Percentiles rank a stretch among this genome's conserved stretches.
phyloP scores from a whole-genome alignment of 129 eudicot species.

The Flaveria sonorensis region DNA sequence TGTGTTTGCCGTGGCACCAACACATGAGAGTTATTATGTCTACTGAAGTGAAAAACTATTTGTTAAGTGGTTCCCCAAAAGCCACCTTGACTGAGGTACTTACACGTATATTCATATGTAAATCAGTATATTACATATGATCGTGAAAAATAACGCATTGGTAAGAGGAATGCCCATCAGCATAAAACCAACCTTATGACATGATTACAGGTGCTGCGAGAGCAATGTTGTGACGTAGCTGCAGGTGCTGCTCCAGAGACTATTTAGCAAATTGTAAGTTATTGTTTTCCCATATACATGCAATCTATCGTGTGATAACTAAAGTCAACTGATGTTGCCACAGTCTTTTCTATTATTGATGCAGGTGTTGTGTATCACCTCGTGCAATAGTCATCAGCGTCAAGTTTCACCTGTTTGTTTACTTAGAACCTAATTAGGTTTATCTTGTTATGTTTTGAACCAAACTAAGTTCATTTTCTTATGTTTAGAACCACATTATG shows the following conservation, averaged over 20 bases:
- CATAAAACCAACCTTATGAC: not conserved
- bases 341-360: not conserved
- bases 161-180: no score
- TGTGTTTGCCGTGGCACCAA: not conserved
- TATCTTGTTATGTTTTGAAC: not conserved
- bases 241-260: not conserved
- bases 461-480: not conserved
- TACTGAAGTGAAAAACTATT: not conserved
- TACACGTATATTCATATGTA: not conserved
- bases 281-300: not conserved
- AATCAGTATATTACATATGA: not conserved
- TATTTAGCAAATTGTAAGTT: not conserved
- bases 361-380: not conserved
- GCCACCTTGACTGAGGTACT: not conserved
- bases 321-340: not conserved
- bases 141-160: not conserved
- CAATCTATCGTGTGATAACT: not conserved
- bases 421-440: not conserved
- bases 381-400: not conserved
- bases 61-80: not conserved
- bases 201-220: not conserved
- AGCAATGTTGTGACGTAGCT: not conserved
- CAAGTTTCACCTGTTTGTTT: not conserved
- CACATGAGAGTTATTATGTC: not conserved
- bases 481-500: no score